Base-by-base conservation (phyloP, 768 basidiomycete genomes). In the Tulasnella sp. region DNA sequence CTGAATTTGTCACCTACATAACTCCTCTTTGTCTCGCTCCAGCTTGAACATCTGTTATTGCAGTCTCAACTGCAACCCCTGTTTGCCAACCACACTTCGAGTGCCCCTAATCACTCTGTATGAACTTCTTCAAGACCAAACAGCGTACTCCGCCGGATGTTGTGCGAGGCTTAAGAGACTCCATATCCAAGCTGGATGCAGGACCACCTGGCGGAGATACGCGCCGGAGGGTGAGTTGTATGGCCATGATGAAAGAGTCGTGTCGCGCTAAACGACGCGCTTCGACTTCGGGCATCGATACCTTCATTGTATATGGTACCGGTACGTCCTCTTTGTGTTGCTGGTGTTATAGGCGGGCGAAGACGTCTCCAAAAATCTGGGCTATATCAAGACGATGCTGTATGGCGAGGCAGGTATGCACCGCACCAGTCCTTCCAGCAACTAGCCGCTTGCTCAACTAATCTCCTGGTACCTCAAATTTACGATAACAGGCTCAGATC, bases 91-190 rank as follows among this genome's bases (percentile, higher is more conserved):
- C 34, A 5, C 34, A 38, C 15, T 15, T n/a, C n/a, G n/a, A 15
- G 34, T 38, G 34, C 34, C 34, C 34, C 34, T 38, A 5, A 38
- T 38, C 15, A 38, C 49, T 17, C 30, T 4, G 11, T n/a, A 93
- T 94, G 92, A 93, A 93, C 73, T 93, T 94, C 76, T 94, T 94
- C 83, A 92, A 90, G 75, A 83, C 87, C 21, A 93, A 90, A 70
- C 83, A 80, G 45, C 78, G 88, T 68, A 86, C 87, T 31, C 92
- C 92, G 7, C 82, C 88, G 49, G 92, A 96, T 68, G 79, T 93
- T 63, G 87, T 94, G 30, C 80, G 85, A 46, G 80, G 84, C 50
- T 75, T 93, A 49, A 78, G 83, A 30, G 92, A 94, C 68, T 79
- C 85, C 53, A 80, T 92, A 65, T 79, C 80, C 63, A 83, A 78